Evolutionary conservation across 2,329 filamentous ascomycete genomes (phyloP).

Genomic region (Aspergillus awamori): DNA sequence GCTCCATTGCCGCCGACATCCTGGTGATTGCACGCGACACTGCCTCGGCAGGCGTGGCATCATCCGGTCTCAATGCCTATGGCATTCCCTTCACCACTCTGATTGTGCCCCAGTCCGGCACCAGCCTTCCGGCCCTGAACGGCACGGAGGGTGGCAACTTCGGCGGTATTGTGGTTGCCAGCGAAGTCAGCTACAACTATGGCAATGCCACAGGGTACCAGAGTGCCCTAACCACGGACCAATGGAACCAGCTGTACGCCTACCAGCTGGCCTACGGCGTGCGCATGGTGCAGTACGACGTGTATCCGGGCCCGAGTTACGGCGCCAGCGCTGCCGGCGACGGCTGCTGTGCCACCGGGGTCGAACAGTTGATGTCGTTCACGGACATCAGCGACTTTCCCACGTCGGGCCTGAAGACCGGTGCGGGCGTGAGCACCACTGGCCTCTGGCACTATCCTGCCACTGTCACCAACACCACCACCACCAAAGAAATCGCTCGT

Average conservation of each 20-base stretch:
- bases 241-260: constrained; percentile 59
- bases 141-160: constrained; percentile 57
- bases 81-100: constrained; percentile 62
- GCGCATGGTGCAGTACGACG: constrained; percentile 63
- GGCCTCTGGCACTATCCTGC: constrained; percentile 64
- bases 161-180: constrained; percentile 60
- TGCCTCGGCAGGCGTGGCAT: constrained; percentile 52
- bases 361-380: constrained; percentile 58
- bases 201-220: constrained; percentile 44
- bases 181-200: constrained; percentile 60
- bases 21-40: constrained; percentile 60
- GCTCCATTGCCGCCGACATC: constrained; percentile 48
- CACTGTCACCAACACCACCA: constrained; percentile 55
- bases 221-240: constrained; percentile 58
- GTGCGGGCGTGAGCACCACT: constrained; percentile 52
- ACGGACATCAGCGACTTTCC: constrained; percentile 58
- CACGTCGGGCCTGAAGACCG: constrained; percentile 57
- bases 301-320: constrained; percentile 56
- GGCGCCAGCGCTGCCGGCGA: constrained; percentile 45
- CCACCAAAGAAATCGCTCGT: constrained; percentile 58
- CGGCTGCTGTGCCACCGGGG: constrained; percentile 53
- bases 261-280: constrained; percentile 63
- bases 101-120: constrained; percentile 57
- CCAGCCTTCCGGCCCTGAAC: constrained; percentile 57
- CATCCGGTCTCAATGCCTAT: constrained; percentile 61